Conservation (phyloP, 176 grass and related monocot species). For the Ampelocalamus luodianensis region DNA sequence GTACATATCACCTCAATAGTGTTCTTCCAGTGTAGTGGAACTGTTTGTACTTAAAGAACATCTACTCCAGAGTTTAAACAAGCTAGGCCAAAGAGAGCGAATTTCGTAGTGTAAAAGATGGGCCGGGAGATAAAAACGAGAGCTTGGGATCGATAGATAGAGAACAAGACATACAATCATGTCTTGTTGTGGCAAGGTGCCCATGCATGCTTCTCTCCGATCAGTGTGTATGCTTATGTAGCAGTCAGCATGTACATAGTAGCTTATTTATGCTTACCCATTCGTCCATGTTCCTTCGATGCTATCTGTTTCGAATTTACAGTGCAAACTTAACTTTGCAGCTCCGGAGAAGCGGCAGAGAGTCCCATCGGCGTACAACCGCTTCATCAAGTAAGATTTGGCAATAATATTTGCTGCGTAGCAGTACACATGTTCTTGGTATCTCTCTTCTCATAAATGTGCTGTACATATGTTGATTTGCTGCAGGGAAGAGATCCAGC, state of each 20-base stretch:
- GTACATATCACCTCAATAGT: background rate
- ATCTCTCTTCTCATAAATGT: background rate
- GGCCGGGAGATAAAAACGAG: background rate
- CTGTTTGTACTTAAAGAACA: constrained; percentile 15
- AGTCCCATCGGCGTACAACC: constrained; percentile 96
- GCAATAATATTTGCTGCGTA: background rate
- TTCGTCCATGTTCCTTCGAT: constrained; percentile 37
- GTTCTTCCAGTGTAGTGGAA: constrained; percentile 13
- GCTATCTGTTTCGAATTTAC: constrained; percentile 33
- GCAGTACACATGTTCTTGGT: background rate
- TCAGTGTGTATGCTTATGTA: constrained; percentile 25
- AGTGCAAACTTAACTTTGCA: constrained; percentile 49
- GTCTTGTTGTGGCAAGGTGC: constrained; percentile 16
- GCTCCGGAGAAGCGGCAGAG: constrained; percentile 98
- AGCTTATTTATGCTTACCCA: constrained; percentile 42
- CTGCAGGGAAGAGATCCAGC: constrained; percentile 97
- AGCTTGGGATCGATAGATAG: background rate
- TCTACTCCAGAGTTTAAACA: background rate
- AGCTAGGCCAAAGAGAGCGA: background rate
- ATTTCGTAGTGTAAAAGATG: background rate
- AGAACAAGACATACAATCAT: constrained; percentile 52
- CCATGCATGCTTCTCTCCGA: constrained; percentile 33
- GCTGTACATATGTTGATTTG: constrained; percentile 2
- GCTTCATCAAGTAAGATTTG: constrained; percentile 93
- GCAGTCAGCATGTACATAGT: constrained; percentile 20